Evolutionary conservation across 345 rosid species (phyloP).

Genomic region (Cardiospermum halicacabum): DNA sequence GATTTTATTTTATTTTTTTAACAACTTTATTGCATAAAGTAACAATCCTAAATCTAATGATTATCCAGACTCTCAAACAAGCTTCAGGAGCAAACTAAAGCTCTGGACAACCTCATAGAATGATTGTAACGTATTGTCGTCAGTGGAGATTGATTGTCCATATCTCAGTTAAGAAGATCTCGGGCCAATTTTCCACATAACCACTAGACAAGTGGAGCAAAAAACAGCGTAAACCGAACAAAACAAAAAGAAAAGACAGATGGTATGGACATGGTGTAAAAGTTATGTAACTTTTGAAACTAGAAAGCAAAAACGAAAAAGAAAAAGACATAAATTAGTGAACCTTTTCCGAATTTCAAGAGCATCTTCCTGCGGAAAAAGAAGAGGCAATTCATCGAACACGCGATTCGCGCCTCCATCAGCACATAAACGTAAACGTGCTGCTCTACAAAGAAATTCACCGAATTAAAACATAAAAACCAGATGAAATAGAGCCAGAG

Average conservation of each 20-base stretch:
- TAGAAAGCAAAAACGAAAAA: background rate
- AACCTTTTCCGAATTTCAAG: constrained; percentile 57
- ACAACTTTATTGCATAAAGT: too few species aligned
- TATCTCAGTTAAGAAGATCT: too few species aligned
- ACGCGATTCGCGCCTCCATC: constrained; percentile 99
- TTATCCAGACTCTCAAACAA: background rate
- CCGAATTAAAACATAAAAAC: background rate
- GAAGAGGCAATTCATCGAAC: constrained; percentile 76
- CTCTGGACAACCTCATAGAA: background rate
- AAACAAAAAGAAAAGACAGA: background rate
- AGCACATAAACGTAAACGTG: constrained; percentile 75
- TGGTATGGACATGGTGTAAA: background rate
- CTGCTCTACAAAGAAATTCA: constrained; percentile 49
- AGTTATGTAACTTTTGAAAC: background rate
- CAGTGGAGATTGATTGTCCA: too few species aligned
- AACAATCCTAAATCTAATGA: background rate
- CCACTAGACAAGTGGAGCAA: too few species aligned
- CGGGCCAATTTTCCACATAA: too few species aligned
- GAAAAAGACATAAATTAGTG: background rate
- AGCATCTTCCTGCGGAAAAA: constrained; percentile 60
- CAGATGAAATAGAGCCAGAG: background rate
- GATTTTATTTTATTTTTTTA: too few species aligned
- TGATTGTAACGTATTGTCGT: too few species aligned
- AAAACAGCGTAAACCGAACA: background rate
- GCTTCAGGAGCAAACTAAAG: background rate